These are phyloP conservation scores for Phaeoacremonium minimum DNA, from an alignment of 2,329 filamentous ascomycete genomes.

Conservation along the genomic window DNA sequence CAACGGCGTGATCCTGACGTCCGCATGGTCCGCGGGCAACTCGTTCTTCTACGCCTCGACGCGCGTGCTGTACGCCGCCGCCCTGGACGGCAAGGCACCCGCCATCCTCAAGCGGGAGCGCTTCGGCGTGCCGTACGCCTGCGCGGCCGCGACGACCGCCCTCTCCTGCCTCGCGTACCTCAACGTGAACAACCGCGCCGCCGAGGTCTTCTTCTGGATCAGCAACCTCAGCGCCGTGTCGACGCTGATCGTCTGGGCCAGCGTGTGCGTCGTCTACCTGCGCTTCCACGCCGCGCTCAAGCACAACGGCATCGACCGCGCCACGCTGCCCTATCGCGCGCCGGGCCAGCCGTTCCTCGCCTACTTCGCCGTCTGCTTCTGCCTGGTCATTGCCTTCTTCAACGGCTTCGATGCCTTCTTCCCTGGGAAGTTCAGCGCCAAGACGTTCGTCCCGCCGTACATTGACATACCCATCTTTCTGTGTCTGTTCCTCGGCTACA, in stretches of 20 bases:
- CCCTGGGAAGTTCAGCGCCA: constrained; percentile 28
- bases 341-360: constrained; percentile 30
- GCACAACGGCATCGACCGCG: constrained; percentile 29
- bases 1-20: constrained; percentile 22
- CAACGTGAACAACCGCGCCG: constrained; percentile 34
- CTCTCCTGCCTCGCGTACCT: constrained; percentile 55
- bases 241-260: constrained; percentile 25
- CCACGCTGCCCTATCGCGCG: constrained; percentile 21
- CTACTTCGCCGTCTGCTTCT: constrained; percentile 36
- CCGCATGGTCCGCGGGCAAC: constrained; percentile 33
- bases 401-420: constrained; percentile 40
- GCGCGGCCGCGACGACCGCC: constrained; percentile 48
- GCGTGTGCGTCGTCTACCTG: constrained; percentile 22
- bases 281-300: constrained; percentile 28
- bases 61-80: constrained; percentile 66
- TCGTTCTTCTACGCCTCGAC: constrained; percentile 55
- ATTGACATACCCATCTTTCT: constrained; percentile 25
- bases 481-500: constrained; percentile 57
- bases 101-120: constrained; percentile 46
- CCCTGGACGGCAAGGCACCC: constrained; percentile 63
- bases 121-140: constrained; percentile 56
- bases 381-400: constrained; percentile 35
- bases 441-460: constrained; percentile 34
- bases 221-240: constrained; percentile 46
- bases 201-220: constrained; percentile 51